Conservation (phyloP, 441 rosid species). For the Jatropha multifida region DNA sequence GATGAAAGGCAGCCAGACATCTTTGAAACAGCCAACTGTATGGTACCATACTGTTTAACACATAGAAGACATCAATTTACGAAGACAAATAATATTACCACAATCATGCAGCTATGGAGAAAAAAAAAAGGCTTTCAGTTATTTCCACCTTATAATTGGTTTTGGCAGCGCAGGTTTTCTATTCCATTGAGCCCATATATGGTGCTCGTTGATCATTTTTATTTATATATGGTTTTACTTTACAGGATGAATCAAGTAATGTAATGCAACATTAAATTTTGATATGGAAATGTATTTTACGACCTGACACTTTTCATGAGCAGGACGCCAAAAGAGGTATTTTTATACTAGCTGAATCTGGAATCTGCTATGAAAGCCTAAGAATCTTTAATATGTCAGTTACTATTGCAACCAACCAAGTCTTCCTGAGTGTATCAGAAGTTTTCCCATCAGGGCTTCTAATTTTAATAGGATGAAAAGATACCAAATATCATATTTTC, state of each 20-base stretch:
- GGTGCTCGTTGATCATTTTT: not conserved
- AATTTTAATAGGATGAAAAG: no score
- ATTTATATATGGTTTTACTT: not conserved
- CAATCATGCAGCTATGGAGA: not conserved
- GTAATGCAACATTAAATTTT: not conserved
- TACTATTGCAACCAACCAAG: not conserved
- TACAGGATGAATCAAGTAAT: not conserved
- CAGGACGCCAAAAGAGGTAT: not conserved
- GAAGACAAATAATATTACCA: not conserved
- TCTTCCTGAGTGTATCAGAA: not conserved
- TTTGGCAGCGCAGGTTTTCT: not conserved
- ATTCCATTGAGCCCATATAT: not conserved
- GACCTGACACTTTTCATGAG: not conserved
- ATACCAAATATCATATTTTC: not conserved
- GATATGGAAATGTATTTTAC: not conserved
- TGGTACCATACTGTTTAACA: conserved; percentile 57
- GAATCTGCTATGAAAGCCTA: not conserved
- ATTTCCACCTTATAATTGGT: not conserved
- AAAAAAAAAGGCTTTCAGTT: not conserved
- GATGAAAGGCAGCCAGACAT: conserved; percentile 85
- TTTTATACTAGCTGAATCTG: not conserved
- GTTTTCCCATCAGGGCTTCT: not conserved
- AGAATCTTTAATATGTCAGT: not conserved
- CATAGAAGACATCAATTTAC: conserved; percentile 19
- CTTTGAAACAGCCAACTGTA: conserved; percentile 69